Percentiles rank a stretch among this genome's conserved stretches.
Conservation (phyloP, 192 early-diverging fungal species). For the Diversispora epigaea region DNA sequence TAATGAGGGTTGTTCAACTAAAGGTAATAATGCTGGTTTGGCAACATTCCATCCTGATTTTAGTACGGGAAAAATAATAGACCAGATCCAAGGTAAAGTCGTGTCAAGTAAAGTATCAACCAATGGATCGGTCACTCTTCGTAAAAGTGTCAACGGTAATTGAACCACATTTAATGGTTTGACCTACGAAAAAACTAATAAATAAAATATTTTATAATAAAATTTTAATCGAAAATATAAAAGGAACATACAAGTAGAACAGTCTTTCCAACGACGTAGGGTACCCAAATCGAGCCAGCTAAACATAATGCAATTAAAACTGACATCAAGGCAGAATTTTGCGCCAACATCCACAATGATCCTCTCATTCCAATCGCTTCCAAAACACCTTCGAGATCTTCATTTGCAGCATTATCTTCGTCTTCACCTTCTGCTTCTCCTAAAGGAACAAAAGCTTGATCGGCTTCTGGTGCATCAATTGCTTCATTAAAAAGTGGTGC, state of each 20-base stretch:
- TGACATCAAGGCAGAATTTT: conserved; percentile 80
- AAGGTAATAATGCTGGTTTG: conserved; percentile 8
- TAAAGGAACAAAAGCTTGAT: background rate
- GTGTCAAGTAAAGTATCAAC: conserved; percentile 67
- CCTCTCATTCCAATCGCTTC: conserved; percentile 93
- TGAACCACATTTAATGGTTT: conserved; percentile 55
- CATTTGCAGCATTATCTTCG: conserved; percentile 57
- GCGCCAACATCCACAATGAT: conserved; percentile 70
- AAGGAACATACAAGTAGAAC: conserved; percentile 41
- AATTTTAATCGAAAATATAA: background rate
- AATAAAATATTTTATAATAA: conserved; percentile 7
- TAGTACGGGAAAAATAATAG: conserved; percentile 33
- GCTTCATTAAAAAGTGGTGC: conserved; percentile 31
- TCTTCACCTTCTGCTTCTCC: conserved; percentile 37
- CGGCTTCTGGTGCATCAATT: conserved; percentile 21
- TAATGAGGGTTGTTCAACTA: conserved; percentile 33
- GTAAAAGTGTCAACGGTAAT: conserved; percentile 52
- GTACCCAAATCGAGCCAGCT: conserved; percentile 70
- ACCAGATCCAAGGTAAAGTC: conserved; percentile 41
- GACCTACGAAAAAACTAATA: conserved; percentile 31
- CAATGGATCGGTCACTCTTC: conserved; percentile 72
- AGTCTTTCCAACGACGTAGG: conserved; percentile 65
- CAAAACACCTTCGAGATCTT: conserved; percentile 72
- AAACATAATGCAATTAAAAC: conserved; percentile 72
- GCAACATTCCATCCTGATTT: conserved; percentile 2